Percentiles rank a stretch among this genome's conserved stretches.
These are phyloP conservation scores for Didymella exigua DNA, from an alignment of 2,329 filamentous ascomycete genomes.

Conservation along the genomic window DNA sequence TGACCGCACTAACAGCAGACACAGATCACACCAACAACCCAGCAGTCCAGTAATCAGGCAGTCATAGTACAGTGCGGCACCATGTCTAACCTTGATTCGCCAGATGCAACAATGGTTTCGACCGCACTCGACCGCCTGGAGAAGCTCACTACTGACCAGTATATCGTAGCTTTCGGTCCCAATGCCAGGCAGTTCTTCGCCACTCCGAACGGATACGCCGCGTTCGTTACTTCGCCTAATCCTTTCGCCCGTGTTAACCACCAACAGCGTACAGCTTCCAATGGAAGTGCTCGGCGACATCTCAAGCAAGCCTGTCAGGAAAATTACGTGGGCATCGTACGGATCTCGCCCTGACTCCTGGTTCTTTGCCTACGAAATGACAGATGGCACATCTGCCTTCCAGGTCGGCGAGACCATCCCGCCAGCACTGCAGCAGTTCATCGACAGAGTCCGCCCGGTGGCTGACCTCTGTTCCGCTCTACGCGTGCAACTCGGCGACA, in stretches of 20 bases:
- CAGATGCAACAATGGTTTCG: slow-evolving; percentile 2
- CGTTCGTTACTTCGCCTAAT: too few relatives aligned
- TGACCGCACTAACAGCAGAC: too few relatives aligned
- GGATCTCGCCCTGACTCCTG: slow-evolving; percentile 30
- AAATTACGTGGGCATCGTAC: slow-evolving; percentile 35
- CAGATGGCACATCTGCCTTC: slow-evolving; percentile 13
- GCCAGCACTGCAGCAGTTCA: slow-evolving; percentile 11
- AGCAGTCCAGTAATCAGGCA: background rate
- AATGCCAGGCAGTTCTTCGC: slow-evolving; percentile 30
- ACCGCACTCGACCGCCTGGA: slow-evolving; percentile 23
- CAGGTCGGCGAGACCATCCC: slow-evolving; percentile 21
- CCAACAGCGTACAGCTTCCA: slow-evolving; percentile 29
- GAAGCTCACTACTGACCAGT: slow-evolving; percentile 26
- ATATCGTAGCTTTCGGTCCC: slow-evolving; percentile 36
- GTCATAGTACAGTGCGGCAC: background rate
- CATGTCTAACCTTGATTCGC: background rate
- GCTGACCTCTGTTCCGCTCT: slow-evolving; percentile 12
- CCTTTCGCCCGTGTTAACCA: background rate
- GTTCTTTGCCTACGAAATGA: slow-evolving; percentile 34
- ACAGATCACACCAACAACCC: too few relatives aligned
- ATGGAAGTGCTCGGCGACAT: slow-evolving; percentile 16
- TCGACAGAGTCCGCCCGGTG: slow-evolving; percentile 1
- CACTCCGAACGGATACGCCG: slow-evolving; percentile 36
- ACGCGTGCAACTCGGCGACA: slow-evolving; percentile 34
- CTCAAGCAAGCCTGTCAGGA: slow-evolving; percentile 11